Base-by-base conservation (phyloP, 2,329 filamentous ascomycete genomes). In the Cordyceps tenuipes region DNA sequence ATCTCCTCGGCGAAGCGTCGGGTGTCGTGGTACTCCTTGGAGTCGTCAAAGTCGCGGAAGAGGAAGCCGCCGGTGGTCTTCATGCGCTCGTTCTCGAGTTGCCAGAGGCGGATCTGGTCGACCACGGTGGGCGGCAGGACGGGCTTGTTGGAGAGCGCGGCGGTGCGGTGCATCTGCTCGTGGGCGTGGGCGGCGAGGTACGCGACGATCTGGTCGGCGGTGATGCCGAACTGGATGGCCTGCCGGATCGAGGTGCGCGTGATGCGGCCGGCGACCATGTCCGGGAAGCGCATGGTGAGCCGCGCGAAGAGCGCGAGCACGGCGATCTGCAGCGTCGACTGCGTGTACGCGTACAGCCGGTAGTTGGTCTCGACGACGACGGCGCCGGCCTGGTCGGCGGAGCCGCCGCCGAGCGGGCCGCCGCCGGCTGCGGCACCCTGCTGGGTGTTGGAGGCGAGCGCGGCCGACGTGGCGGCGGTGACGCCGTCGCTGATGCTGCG, bases 321-420 rank as follows among this genome's bases (percentile, higher is more conserved):
- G 58, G 91, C 91, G 64, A 97, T 99, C 73, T 97, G 93, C 0
- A 99, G 84, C 0, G 92, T 90, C 0, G 91, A 96, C 39, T 89
- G 88, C 7, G 95, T 97, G 77, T 99, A 99, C 36, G 94, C 94
- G 76, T 99, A 99, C 66, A 99, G 77, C 29, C 94, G 89, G 77
- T 97, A 97, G 76, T 99, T 99, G 9, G 94, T 99, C 77, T 99
- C 94, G 65, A 99, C 84, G 68, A 99, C 92, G 70, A 99, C 91
- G 76, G 91, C 94, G 63, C 92, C 92, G 68, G 86, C 86, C 63
- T 79, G 74, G 19, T 81, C 77, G 57, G 73, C 68, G 31, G 60
- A 68, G 26, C 72, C 68, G 29, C 72, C 68, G 19, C 68, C 69
- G 1, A 73, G 67, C 26, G 73, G 74, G 21, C 72, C 64, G 47